A percentile compares a stretch with the other conserved stretches of the same genome.
Evolutionary conservation across 805 yeast species (phyloP).

Genomic region (Priceomyces melissophilus): DNA sequence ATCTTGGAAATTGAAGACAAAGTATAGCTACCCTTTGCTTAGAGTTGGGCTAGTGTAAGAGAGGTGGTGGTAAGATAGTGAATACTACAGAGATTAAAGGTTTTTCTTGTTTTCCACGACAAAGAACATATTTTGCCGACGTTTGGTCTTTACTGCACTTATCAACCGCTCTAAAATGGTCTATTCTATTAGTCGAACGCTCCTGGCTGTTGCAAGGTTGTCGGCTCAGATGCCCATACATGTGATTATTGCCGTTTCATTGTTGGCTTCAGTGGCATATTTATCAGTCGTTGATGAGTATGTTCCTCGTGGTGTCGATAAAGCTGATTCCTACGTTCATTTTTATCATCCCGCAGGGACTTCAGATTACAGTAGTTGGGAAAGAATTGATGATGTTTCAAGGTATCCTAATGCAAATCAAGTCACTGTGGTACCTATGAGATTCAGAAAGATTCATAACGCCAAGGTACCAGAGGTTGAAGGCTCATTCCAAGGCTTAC

Average conservation of each 20-base stretch:
- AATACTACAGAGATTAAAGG: no score
- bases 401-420: slow-evolving; percentile 43
- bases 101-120: no score
- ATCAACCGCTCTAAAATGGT: slow-evolving; percentile 18
- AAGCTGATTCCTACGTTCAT: slow-evolving; percentile 12
- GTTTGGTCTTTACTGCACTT: slow-evolving; percentile 2
- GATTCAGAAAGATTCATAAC: slow-evolving; percentile 47
- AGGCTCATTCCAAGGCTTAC: slow-evolving; percentile 36
- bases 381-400: slow-evolving; percentile 40
- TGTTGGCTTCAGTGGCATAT: slow-evolving; percentile 78
- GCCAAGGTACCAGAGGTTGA: slow-evolving; percentile 40
- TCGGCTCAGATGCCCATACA: slow-evolving; percentile 87
- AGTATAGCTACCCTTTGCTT: no score
- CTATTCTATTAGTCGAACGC: slow-evolving; percentile 26
- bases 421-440: slow-evolving; percentile 52
- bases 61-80: no score
- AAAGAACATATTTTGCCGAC: neutral
- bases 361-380: slow-evolving; percentile 44
- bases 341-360: slow-evolving; percentile 38
- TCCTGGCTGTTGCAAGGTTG: slow-evolving; percentile 45
- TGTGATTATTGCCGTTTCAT: slow-evolving; percentile 64
- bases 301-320: slow-evolving; percentile 42
- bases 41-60: no score
- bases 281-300: slow-evolving; percentile 70
- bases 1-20: no score